phyloP scores from a whole-genome alignment of 73 alveolate species.

The Paraurostyla sp. region DNA sequence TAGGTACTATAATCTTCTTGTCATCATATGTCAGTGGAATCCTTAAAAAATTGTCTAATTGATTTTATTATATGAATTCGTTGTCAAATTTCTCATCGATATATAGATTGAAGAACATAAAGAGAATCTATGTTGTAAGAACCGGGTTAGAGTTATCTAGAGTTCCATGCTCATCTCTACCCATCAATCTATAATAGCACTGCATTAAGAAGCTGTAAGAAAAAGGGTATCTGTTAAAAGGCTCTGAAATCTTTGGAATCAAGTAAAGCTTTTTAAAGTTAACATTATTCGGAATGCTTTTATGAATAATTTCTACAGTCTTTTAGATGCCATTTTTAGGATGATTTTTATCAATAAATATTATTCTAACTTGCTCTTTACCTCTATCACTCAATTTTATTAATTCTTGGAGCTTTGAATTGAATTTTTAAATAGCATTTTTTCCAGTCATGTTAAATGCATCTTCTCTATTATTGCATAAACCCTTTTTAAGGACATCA shows the following conservation, averaged over 20 bases:
- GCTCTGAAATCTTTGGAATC: background rate
- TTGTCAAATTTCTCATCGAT: background rate
- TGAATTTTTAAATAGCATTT: conserved; percentile 53
- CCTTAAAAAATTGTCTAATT: background rate
- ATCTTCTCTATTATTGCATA: conserved; percentile 71
- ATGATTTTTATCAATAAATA: conserved; percentile 91
- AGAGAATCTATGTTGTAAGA: background rate
- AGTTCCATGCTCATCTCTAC: conserved; percentile 72
- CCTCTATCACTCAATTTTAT: conserved; percentile 64
- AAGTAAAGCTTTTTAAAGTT: background rate
- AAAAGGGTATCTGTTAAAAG: conserved; percentile 14
- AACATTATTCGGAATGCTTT: conserved; percentile 43
- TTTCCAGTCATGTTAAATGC: conserved; percentile 78
- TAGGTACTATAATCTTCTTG: background rate
- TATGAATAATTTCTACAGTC: conserved; percentile 76
- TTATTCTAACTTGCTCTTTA: conserved; percentile 43
- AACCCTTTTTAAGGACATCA: conserved; percentile 63
- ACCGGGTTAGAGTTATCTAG: conserved; percentile 30
- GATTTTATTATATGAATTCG: background rate
- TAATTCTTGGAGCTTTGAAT: conserved; percentile 61
- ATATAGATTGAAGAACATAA: conserved; percentile 39
- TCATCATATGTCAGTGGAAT: conserved; percentile 51
- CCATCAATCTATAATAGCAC: conserved; percentile 62
- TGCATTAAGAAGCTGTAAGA: conserved; percentile 32
- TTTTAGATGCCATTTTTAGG: conserved; percentile 90